Percentiles rank a stretch among this genome's conserved stretches.
Conservation (phyloP, 768 basidiomycete species). For the Chalciporus pseudorubinellus region DNA sequence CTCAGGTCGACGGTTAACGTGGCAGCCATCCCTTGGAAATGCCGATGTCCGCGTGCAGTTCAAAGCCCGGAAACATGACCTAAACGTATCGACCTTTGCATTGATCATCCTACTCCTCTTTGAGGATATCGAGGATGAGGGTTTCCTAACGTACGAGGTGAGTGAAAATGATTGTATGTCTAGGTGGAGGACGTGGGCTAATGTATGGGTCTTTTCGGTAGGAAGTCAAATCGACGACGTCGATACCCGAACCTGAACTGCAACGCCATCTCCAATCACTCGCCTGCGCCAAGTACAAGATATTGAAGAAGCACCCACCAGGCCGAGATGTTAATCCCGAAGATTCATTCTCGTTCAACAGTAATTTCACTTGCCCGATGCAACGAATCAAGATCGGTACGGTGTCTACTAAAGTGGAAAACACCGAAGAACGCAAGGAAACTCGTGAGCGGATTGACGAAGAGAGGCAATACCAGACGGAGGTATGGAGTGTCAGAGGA, state of each 20-base stretch:
- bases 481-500: constrained; percentile 48
- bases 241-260: constrained; percentile 73
- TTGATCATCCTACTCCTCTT: constrained; percentile 87
- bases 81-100: constrained; percentile 90
- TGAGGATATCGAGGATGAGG: constrained; percentile 63
- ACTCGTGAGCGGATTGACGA: constrained; percentile 90
- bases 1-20: constrained; percentile 85
- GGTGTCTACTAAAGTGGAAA: constrained; percentile 85
- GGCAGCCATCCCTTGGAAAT: constrained; percentile 88
- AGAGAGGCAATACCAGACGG: constrained; percentile 84
- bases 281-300: constrained; percentile 91
- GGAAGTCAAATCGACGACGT: constrained; percentile 81
- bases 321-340: constrained; percentile 72
- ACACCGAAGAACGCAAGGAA: constrained; percentile 80
- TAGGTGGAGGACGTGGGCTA: background rate
- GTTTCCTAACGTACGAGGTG: constrained; percentile 76
- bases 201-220: constrained; percentile 30
- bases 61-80: constrained; percentile 75
- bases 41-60: constrained; percentile 87
- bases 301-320: constrained; percentile 88
- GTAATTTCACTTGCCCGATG: constrained; percentile 72
- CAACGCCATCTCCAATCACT: constrained; percentile 94
- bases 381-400: constrained; percentile 94
- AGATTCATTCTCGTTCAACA: constrained; percentile 91
- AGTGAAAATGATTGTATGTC: constrained; percentile 20